Percentiles rank a stretch among this genome's conserved stretches.
phyloP scores from a whole-genome alignment of 345 rosid species.

The Moringa oleifera region DNA sequence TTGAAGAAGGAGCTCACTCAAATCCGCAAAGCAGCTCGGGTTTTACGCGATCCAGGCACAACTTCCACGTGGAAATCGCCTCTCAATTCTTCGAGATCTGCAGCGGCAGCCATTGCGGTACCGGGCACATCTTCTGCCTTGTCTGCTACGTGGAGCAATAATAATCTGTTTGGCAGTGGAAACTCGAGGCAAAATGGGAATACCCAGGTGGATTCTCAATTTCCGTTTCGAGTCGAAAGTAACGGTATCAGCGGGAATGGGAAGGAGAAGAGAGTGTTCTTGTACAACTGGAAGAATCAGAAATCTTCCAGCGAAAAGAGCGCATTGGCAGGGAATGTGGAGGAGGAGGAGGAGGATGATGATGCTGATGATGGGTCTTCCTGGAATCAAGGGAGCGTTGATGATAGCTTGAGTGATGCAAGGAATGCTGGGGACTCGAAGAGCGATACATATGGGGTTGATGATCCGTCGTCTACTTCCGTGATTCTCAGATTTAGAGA shows the following conservation, averaged over 20 bases:
- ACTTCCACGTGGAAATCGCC: conserved; percentile 81
- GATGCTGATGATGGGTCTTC: conserved; percentile 45
- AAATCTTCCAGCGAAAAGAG: conserved; percentile 54
- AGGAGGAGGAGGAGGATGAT: conserved; percentile 15
- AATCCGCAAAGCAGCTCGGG: conserved; percentile 82
- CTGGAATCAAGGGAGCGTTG: conserved; percentile 45
- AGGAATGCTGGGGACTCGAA: conserved; percentile 52
- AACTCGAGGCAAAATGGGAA: conserved; percentile 21
- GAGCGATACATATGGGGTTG: conserved; percentile 44
- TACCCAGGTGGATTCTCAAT: conserved; percentile 27
- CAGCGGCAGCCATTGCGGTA: conserved; percentile 15
- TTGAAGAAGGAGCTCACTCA: conserved; percentile 86
- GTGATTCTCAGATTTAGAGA: conserved; percentile 54
- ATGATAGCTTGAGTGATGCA: conserved; percentile 71
- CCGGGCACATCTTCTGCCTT: conserved; percentile 18
- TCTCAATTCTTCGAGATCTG: conserved; percentile 65
- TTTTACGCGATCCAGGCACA: conserved; percentile 91
- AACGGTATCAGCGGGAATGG: conserved; percentile 21
- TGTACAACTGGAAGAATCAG: conserved; percentile 75
- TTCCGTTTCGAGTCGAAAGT: conserved; percentile 27
- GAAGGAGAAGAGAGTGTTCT: conserved; percentile 58
- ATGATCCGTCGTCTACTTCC: conserved; percentile 44
- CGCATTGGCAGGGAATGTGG: conserved; percentile 32
- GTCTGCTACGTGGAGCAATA: conserved; percentile 20
- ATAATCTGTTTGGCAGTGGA: conserved; percentile 12